Evolutionary conservation across 2,329 filamentous ascomycete species (phyloP).

Genomic region (Emericellopsis atlantica): DNA sequence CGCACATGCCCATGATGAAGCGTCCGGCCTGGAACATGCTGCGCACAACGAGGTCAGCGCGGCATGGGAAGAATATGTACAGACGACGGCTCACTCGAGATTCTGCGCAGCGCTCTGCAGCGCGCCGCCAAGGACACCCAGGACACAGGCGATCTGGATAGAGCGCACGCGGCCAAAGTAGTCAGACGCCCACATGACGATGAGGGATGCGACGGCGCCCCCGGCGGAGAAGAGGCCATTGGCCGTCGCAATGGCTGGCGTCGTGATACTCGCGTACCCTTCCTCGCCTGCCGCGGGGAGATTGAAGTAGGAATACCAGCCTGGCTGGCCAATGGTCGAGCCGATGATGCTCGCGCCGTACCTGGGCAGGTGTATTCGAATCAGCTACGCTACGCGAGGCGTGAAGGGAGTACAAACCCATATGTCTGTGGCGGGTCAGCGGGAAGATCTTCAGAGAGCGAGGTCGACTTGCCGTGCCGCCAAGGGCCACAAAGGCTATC

Average conservation of each 20-base stretch:
- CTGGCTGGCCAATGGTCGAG: slow-evolving; percentile 36
- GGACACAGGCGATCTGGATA: slow-evolving; percentile 30
- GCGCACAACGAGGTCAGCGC: background rate
- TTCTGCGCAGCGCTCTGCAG: slow-evolving; percentile 31
- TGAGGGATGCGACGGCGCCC: slow-evolving; percentile 30
- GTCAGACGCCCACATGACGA: slow-evolving; percentile 35
- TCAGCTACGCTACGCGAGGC: too few relatives aligned
- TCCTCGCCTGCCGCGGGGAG: slow-evolving; percentile 26
- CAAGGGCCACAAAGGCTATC: slow-evolving; percentile 20
- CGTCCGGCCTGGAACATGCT: slow-evolving; percentile 26
- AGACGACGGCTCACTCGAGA: slow-evolving; percentile 17
- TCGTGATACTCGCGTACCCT: slow-evolving; percentile 31
- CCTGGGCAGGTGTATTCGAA: slow-evolving; percentile 28
- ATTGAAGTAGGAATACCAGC: too few relatives aligned
- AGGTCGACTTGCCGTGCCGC: slow-evolving; percentile 13
- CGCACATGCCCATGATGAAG: slow-evolving; percentile 29
- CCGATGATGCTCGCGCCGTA: slow-evolving; percentile 36
- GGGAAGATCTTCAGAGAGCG: background rate
- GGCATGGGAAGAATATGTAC: background rate
- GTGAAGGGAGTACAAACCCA: too few relatives aligned
- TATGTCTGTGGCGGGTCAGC: too few relatives aligned
- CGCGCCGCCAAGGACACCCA: slow-evolving; percentile 30
- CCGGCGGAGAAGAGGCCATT: slow-evolving; percentile 35
- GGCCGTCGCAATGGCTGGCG: slow-evolving; percentile 31
- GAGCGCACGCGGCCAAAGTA: slow-evolving; percentile 27